A percentile compares a stretch with the other conserved stretches of the same genome.
phyloP scores from a whole-genome alignment of 805 yeast species.

The Pichia sporocuriosa region DNA sequence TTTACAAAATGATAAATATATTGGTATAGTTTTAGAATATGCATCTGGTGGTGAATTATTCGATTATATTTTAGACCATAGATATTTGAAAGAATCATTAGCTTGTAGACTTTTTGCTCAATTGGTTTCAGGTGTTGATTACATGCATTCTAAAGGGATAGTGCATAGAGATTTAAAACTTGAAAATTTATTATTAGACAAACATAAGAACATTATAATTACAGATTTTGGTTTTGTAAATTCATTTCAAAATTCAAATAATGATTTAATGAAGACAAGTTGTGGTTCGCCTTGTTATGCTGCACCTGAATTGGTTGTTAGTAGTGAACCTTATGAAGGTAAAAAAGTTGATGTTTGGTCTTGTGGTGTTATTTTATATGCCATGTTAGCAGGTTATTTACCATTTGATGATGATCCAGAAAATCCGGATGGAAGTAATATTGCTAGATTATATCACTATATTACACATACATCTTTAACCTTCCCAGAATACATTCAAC shows the following conservation, averaged over 20 bases:
- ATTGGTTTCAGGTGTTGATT: conserved; percentile 86
- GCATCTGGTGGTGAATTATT: conserved; percentile 97
- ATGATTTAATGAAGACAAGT: conserved; percentile 84
- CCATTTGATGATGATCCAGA: conserved; percentile 98
- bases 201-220: conserved; percentile 77
- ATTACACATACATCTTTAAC: conserved; percentile 88
- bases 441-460: conserved; percentile 82
- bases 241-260: conserved; percentile 49
- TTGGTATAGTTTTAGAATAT: conserved; percentile 93
- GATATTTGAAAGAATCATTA: conserved; percentile 76
- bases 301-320: conserved; percentile 92
- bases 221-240: conserved; percentile 96
- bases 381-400: conserved; percentile 94
- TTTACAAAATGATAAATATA: conserved; percentile 86
- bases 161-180: conserved; percentile 74
- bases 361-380: conserved; percentile 89
- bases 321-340: conserved; percentile 82
- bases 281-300: conserved; percentile 99
- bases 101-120: conserved; percentile 91
- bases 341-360: conserved; percentile 96
- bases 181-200: conserved; percentile 71
- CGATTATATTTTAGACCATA: conserved; percentile 81
- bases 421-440: conserved; percentile 94
- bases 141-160: conserved; percentile 74
- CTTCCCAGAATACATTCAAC: conserved; percentile 88